Conservation (phyloP, 2,329 filamentous ascomycete species). For the Esteya vermicola region DNA sequence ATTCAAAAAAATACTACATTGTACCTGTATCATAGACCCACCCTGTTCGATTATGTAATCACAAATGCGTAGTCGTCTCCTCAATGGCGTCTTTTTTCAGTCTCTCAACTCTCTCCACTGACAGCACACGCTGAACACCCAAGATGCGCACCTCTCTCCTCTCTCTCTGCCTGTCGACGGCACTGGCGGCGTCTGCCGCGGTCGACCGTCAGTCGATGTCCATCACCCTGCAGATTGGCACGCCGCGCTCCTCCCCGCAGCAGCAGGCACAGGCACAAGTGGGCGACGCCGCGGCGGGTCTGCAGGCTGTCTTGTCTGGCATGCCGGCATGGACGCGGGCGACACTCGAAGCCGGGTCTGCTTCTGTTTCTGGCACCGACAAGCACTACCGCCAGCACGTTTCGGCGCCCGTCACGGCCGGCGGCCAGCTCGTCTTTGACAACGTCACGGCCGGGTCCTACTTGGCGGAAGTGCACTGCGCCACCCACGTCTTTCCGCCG, state of each 20-base stretch:
- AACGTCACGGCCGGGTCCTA: conserved; percentile 63
- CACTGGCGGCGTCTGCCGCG: neutral
- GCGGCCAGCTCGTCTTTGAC: conserved; percentile 62
- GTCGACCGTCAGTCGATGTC: conserved; percentile 1
- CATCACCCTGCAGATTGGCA: conserved; percentile 7
- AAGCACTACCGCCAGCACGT: conserved; percentile 23
- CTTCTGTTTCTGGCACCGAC: too few species aligned
- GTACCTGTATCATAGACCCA: too few species aligned
- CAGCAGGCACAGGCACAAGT: neutral
- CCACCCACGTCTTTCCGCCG: conserved; percentile 62
- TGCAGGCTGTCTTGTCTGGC: conserved; percentile 2
- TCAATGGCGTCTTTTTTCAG: too few species aligned
- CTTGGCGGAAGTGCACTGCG: conserved; percentile 65
- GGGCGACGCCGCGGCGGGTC: neutral
- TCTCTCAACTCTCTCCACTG: neutral
- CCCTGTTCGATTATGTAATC: too few species aligned
- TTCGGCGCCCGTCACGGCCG: conserved; percentile 48
- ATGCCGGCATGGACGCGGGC: conserved; percentile 54
- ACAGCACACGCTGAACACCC: neutral
- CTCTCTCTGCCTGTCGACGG: neutral
- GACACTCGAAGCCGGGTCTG: conserved; percentile 51
- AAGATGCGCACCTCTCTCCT: neutral
- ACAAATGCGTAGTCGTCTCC: too few species aligned
- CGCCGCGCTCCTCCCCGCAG: conserved; percentile 1
- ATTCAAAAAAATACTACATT: too few species aligned